A percentile compares a stretch with the other conserved stretches of the same genome.
Conservation (phyloP, 257 asterid genomes). For the Przewalskia tangutica region DNA sequence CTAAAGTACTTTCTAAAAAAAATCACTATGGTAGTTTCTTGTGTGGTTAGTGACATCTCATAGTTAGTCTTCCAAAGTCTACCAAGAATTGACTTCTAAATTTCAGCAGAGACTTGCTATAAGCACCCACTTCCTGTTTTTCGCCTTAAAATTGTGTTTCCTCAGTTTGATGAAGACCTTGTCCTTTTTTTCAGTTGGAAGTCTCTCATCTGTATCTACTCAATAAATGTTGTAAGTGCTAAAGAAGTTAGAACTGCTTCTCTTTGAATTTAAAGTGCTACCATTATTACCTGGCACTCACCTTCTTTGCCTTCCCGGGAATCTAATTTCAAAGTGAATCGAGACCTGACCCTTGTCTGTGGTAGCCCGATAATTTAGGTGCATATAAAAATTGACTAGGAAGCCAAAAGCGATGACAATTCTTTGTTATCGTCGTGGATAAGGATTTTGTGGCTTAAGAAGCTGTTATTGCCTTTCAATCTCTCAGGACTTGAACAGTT, state of each 20-base stretch:
- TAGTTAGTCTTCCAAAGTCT: not conserved
- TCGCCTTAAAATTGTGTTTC: not conserved
- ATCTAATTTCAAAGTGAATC: not conserved
- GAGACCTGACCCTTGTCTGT: not conserved
- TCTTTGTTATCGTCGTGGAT: not conserved
- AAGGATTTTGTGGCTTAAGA: not conserved
- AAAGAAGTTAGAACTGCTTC: not conserved
- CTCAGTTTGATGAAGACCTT: not conserved
- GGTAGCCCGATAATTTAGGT: not conserved
- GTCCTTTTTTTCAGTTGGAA: not conserved
- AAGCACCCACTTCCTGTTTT: not conserved
- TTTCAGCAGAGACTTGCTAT: not conserved
- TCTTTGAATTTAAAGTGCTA: not conserved
- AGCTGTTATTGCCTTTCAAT: not conserved
- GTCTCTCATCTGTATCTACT: not conserved
- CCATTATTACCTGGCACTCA: not conserved
- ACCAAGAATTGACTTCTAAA: not conserved
- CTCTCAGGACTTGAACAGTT: slow-evolving; percentile 41
- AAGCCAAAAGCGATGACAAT: not conserved
- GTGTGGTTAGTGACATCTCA: not conserved
- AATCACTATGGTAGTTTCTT: not conserved
- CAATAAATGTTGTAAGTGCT: not conserved
- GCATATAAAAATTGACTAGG: not conserved
- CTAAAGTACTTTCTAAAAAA: not conserved
- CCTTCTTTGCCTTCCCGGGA: not conserved